Percentiles rank a stretch among this genome's conserved stretches.
Conservation (phyloP, 495 filamentous ascomycete species). For the Neurospora sp. region DNA sequence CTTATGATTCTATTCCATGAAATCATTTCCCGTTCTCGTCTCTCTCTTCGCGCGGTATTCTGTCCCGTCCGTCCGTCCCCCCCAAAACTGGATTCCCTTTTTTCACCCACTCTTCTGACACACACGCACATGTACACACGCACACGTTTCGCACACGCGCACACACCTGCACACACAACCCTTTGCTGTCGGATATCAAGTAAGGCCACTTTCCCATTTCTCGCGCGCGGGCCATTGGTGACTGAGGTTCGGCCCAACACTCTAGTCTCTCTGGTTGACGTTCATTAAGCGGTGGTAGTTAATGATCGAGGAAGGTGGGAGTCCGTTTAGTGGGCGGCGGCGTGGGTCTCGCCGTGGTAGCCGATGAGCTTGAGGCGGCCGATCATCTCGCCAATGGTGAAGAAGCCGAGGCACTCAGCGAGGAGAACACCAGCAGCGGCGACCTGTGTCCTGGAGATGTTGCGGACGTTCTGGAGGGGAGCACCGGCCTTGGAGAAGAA, state of each 20-base stretch:
- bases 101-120: background rate
- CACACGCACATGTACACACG: background rate
- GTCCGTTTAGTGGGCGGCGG: conserved; percentile 40
- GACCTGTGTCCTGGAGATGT: conserved; percentile 57
- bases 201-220: background rate
- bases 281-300: background rate
- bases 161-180: background rate
- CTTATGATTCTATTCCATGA: conserved; percentile 1
- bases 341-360: conserved; percentile 59
- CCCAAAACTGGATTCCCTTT: background rate
- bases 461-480: conserved; percentile 55
- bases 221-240: background rate
- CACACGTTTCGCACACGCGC: background rate
- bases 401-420: conserved; percentile 91
- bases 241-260: background rate
- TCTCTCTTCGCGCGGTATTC: background rate
- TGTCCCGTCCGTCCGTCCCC: background rate
- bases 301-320: background rate
- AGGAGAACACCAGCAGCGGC: conserved; percentile 60
- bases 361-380: conserved; percentile 88
- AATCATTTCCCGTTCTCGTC: background rate
- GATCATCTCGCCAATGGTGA: conserved; percentile 95
- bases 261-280: background rate
- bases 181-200: background rate
- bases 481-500: conserved; percentile 30